Evolutionary conservation across 768 basidiomycete genomes (phyloP), one percentile per base, ranked within the genome.

Genomic region (Candolleomyces efflorescens): DNA sequence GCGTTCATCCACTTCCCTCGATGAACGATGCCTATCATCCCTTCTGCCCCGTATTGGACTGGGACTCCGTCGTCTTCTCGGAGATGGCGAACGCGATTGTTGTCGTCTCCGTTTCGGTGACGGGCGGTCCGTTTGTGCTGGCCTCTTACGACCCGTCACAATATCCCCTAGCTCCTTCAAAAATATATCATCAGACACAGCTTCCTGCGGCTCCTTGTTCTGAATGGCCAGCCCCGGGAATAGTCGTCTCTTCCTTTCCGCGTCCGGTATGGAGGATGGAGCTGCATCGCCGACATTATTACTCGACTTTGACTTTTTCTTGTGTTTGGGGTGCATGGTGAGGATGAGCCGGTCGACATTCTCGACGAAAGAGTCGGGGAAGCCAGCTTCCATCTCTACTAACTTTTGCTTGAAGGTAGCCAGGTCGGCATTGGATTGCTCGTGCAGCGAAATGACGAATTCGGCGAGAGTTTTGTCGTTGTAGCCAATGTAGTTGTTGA

Each of bases 391-490:
- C 59, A 82, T 77, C 59, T 88, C 86, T 55, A 80, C 78, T 46
- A 98, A 82, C 69, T 90, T 88, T 49, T 72, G 68, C 75, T 93
- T 92, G 82, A 98, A 99, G 48, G 85, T 83, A 6, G 78, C 75
- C 52, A 94, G 78, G 61, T 84, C 86, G 63, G 73, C 74, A 67
- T 87, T 89, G 68, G 89, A 88, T 64, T 90, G 73, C 62, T 90
- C 89, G 73, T 98, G 96, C 57, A 98, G 82, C 61, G 82, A 76
- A 62, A 99, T 94, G 61, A 98, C 84, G 71, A 95, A 99, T 75
- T 98, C 96, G 12, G 97, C 94, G 48, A 96, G 80, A 2, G 90
- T 89, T 69, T 95, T 96, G 80, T 99, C 95, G 68, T 86, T 89
- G 38, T 91, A 71, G 15, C 84, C 88, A 53, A 82, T 80, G 69